Evolutionary conservation across 2,329 filamentous ascomycete genomes (phyloP).

Genomic region (Phaeosphaeria sp.): DNA sequence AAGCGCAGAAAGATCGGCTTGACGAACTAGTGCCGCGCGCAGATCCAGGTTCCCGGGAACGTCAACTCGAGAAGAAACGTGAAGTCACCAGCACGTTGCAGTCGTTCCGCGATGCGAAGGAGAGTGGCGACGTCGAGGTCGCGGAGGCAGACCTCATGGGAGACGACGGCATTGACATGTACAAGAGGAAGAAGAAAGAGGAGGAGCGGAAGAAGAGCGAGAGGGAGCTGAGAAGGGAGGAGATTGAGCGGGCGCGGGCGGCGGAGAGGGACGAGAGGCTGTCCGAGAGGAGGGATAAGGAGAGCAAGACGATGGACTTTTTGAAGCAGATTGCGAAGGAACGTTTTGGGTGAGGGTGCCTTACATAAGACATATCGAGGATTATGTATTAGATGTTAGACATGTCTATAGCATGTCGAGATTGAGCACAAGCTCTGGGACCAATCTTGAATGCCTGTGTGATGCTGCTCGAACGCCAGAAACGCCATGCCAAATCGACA

Average conservation of each 20-base stretch:
- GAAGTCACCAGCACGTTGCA: conserved; percentile 76
- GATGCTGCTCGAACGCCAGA: conserved; percentile 18
- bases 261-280: conserved; percentile 83
- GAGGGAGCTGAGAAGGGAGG: conserved; percentile 81
- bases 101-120: conserved; percentile 71
- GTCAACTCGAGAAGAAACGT: conserved; percentile 83
- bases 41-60: conserved; percentile 81
- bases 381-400: too few species aligned
- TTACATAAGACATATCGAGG: background rate
- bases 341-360: conserved; percentile 59
- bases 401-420: background rate
- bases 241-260: conserved; percentile 74
- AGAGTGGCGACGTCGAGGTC: conserved; percentile 69
- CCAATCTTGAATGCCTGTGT: background rate
- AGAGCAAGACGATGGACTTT: conserved; percentile 85
- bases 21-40: conserved; percentile 86
- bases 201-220: conserved; percentile 80
- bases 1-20: conserved; percentile 71
- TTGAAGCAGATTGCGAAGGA: conserved; percentile 79
- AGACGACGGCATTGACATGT: conserved; percentile 68
- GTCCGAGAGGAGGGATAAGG: conserved; percentile 73
- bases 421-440: background rate
- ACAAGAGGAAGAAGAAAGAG: conserved; percentile 70
- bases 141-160: conserved; percentile 81
- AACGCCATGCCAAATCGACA: conserved; percentile 5